Conservation (phyloP, 176 grass and related monocot genomes). For the Eragrostis curvula region DNA sequence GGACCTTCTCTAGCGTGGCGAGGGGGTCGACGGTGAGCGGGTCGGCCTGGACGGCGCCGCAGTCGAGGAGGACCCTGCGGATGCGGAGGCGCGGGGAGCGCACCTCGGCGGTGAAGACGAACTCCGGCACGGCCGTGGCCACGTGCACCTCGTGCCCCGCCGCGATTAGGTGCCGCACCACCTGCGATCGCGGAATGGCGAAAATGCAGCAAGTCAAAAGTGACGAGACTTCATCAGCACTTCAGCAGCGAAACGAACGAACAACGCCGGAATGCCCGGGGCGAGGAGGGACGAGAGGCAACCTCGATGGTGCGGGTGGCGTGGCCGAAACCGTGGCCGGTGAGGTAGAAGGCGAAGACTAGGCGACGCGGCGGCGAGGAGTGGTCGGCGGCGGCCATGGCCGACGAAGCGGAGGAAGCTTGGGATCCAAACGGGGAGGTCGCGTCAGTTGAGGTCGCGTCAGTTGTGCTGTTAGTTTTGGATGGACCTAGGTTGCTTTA, state of each 20-base stretch:
- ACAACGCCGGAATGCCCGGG: background rate
- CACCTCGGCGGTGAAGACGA: slow-evolving; percentile 94
- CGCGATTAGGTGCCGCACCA: slow-evolving; percentile 78
- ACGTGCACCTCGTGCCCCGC: slow-evolving; percentile 93
- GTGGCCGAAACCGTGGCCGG: slow-evolving; percentile 96
- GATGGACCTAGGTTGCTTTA: background rate
- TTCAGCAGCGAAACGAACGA: background rate
- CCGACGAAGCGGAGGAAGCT: background rate
- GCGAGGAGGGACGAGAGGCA: background rate
- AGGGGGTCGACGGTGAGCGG: slow-evolving; percentile 88
- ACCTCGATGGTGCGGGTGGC: slow-evolving; percentile 80
- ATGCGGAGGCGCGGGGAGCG: slow-evolving; percentile 77
- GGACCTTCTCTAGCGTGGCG: slow-evolving; percentile 82
- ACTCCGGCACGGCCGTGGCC: slow-evolving; percentile 84
- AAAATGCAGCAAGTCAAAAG: background rate
- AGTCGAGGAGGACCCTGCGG: slow-evolving; percentile 88
- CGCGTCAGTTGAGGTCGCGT: background rate
- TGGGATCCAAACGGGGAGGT: slow-evolving; percentile 37
- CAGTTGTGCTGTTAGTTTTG: background rate
- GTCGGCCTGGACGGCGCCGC: slow-evolving; percentile 94
- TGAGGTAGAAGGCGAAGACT: slow-evolving; percentile 78
- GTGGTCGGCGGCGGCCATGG: slow-evolving; percentile 29
- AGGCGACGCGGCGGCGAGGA: slow-evolving; percentile 30
- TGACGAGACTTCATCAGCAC: background rate
- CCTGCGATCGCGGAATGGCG: slow-evolving; percentile 37